Base-by-base conservation (phyloP, 2,329 filamentous ascomycete species). In the Colletotrichum aenigma region DNA sequence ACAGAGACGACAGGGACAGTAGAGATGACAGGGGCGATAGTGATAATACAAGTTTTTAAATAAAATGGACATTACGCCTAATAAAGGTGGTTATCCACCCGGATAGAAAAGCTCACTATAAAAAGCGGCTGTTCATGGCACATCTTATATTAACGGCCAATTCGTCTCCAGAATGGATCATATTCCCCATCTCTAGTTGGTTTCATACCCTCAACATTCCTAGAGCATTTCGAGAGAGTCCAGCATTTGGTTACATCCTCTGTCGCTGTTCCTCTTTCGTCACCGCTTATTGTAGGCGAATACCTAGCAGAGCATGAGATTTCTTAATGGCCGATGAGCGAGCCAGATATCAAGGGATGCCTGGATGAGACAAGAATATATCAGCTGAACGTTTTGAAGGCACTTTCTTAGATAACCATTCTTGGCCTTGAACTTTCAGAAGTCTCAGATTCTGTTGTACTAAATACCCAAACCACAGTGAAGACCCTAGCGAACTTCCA, bases 241-340 rank as follows among this genome's bases (percentile, higher is more conserved):
- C 5, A 48, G 5, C 18, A 12, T 3, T n/a, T 6, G 5, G 18
- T n/a, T 48, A 4, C 5, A 10, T n/a, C 36, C 36, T 16, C 34
- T 9, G 36, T 4, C 6, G 34, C 13, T 15, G 15, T 4, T 15
- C 3, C 3, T 38, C 15, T 36, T 15, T 15, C 13, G 2, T 38
- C 36, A 15, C 1, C 36, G 6, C 36, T 38, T 12, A 10, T 48
- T 7, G 1, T 48, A 12, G 38, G 2, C 0, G 0, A 48, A 12
- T 48, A 4, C 9, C 8, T 7, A 48, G 9, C 9, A 48, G 18
- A 48, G 1, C 18, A n/a, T 7, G 2, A n/a, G 18, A 2, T 10
- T 48, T 1, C 9, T 0, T 48, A 2, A 12, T 0, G 5, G 0
- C 0, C 18, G 38, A 48, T 48, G 9, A 48, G 38, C 38, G 2